A percentile compares a stretch with the other conserved stretches of the same genome.
Evolutionary conservation across 2,329 filamentous ascomycete genomes (phyloP).

Genomic region (Cercospora citrullina): DNA sequence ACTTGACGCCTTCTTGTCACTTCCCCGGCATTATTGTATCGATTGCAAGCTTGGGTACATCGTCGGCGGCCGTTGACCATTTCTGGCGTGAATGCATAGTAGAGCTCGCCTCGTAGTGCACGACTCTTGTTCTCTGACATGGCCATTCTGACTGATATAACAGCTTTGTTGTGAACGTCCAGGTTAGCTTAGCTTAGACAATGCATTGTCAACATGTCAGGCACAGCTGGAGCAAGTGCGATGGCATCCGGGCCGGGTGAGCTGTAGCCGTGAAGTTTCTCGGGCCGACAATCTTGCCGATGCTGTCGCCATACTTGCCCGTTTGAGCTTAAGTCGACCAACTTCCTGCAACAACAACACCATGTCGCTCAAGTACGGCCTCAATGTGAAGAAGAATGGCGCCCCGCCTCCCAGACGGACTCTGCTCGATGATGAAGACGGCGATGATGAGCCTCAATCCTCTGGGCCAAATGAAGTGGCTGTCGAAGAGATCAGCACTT

Average conservation of each 20-base stretch:
- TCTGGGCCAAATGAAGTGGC: slow-evolving; percentile 40
- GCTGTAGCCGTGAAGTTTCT: background rate
- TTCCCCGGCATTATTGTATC: slow-evolving; percentile 62
- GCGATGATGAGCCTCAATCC: slow-evolving; percentile 26
- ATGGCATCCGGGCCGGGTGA: background rate
- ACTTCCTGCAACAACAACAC: slow-evolving; percentile 17
- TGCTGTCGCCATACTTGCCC: slow-evolving; percentile 6
- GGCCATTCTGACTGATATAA: background rate
- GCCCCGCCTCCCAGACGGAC: slow-evolving; percentile 25
- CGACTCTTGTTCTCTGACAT: slow-evolving; percentile 40
- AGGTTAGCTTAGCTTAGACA: background rate
- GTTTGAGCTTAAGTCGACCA: background rate
- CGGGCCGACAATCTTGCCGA: background rate
- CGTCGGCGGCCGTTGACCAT: slow-evolving; percentile 64
- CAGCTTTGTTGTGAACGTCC: background rate
- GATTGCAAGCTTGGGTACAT: slow-evolving; percentile 61
- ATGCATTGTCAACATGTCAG: background rate
- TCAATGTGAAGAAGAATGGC: slow-evolving; percentile 39
- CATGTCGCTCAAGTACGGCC: slow-evolving; percentile 41
- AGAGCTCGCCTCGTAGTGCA: slow-evolving; percentile 56
- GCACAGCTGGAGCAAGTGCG: background rate
- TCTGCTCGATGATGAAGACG: slow-evolving; percentile 34
- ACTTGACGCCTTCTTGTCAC: slow-evolving; percentile 62
- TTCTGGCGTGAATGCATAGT: slow-evolving; percentile 70
- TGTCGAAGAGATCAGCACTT: slow-evolving; percentile 57